Evolutionary conservation across 495 filamentous ascomycete species (phyloP), one percentile per base, ranked within the genome.

Genomic region (Pyrenula aspistea): DNA sequence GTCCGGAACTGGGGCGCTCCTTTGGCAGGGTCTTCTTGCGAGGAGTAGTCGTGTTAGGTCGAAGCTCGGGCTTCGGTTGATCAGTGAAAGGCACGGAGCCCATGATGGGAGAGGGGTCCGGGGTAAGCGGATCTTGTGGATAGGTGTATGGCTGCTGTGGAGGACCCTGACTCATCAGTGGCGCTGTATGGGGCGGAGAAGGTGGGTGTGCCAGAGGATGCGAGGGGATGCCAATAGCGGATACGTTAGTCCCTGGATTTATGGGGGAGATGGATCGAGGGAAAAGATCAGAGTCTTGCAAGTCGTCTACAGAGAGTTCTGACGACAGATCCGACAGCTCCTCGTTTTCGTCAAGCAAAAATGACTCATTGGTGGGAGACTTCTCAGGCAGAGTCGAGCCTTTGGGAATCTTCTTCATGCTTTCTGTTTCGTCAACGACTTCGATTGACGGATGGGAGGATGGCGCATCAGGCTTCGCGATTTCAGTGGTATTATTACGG

Each of bases 311-410:
- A 1, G 92, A 93, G 24, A 91, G 59, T 56, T 95, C 88, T 11
- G 89, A 91, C 12, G 88, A 92, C 12, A 91, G 68, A 57, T 87
- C 88, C 55, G 86, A 92, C 24, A 83, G 72, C 57, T 83, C 75
- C 60, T 89, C 83, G 59, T 83, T 84, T 23, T 83, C 81, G 51
- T 83, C 77, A 22, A 88, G 75, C 58, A 88, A 64, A 60, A 88
- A 88, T 1, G 84, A 83, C 22, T 79, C 65, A 19, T 68, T 67
- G 2, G 69, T 60, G 24, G 60, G 60, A 64, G 53, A 66, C 55
- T 68, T 67, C 53, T 66, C 66, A 36, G 78, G 77, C 8, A 72
- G 55, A 2, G 70, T 78, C 22, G 68, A 73, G 55, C 69, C 76
- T 49, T 61, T 65, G 48, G 73, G 72, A 55, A 83, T 81, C 25